These are phyloP conservation scores for Lepidium didymum DNA, from an alignment of 345 rosid genomes.

Conservation along the genomic window DNA sequence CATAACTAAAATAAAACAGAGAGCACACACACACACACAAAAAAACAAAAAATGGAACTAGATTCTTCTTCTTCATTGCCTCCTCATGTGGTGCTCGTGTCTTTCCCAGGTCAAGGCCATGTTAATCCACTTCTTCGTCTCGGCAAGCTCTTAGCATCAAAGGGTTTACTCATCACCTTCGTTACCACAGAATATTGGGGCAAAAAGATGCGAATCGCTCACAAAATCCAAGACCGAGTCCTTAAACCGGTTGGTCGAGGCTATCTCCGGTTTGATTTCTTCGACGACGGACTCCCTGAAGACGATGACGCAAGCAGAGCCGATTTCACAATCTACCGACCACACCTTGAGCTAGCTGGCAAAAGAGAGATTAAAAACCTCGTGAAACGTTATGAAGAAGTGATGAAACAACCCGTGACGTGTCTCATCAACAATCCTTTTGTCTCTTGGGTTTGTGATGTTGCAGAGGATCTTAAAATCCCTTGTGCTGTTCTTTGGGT, in stretches of 20 bases:
- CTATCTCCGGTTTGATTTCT: constrained; percentile 61
- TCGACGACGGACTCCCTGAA: constrained; percentile 54
- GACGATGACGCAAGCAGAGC: constrained; percentile 40
- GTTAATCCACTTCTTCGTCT: constrained; percentile 76
- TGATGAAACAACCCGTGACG: constrained; percentile 52
- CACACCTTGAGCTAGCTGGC: constrained; percentile 51
- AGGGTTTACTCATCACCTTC: constrained; percentile 69
- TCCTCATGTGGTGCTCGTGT: constrained; percentile 63
- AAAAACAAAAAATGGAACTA: constrained; percentile 29
- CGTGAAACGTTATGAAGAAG: constrained; percentile 38
- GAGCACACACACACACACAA: background rate
- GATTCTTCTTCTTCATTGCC: constrained; percentile 25
- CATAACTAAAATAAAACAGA: background rate
- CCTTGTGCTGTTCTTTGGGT: constrained; percentile 94
- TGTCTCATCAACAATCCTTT: constrained; percentile 84
- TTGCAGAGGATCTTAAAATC: constrained; percentile 56
- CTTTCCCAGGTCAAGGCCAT: constrained; percentile 85
- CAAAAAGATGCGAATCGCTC: constrained; percentile 43
- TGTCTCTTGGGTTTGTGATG: constrained; percentile 79
- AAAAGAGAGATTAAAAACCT: constrained; percentile 41
- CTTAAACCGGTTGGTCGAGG: constrained; percentile 56
- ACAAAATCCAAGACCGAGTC: constrained; percentile 37
- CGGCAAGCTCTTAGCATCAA: constrained; percentile 72
- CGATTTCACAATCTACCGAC: constrained; percentile 16
- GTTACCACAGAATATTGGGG: constrained; percentile 44